Evolutionary conservation across 495 filamentous ascomycete species (phyloP).

Genomic region (Penicillium steckii): DNA sequence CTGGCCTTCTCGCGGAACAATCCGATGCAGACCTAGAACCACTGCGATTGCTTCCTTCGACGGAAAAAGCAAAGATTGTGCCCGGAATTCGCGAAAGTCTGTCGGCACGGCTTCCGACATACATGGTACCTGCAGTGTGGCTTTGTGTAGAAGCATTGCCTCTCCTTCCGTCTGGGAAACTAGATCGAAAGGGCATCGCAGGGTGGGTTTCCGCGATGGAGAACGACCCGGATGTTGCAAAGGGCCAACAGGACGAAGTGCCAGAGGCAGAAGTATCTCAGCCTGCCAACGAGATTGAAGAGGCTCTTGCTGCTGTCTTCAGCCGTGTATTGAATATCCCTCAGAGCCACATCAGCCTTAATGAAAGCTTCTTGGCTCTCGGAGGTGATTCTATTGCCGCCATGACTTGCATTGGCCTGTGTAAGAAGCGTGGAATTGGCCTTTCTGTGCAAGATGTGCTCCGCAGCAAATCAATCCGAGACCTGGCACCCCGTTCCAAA

Average conservation of each 20-base stretch:
- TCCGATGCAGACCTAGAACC: conserved; percentile 19
- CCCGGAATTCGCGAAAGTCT: conserved; percentile 33
- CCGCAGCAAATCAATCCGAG: conserved; percentile 45
- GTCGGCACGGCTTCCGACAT: conserved; percentile 38
- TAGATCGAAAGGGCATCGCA: conserved; percentile 45
- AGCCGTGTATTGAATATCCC: conserved; percentile 54
- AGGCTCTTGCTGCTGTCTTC: conserved; percentile 44
- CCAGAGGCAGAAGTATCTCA: conserved; percentile 11
- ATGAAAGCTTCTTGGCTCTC: conserved; percentile 60
- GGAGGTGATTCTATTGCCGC: conserved; percentile 71
- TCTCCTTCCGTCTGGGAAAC: conserved; percentile 50
- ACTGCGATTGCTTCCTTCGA: conserved; percentile 24
- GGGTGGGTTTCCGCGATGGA: conserved; percentile 36
- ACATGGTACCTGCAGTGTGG: conserved; percentile 58
- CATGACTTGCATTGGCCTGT: conserved; percentile 60
- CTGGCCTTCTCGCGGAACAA: conserved; percentile 22
- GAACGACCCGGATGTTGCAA: conserved; percentile 24
- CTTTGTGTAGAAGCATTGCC: conserved; percentile 51
- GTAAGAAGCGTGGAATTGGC: conserved; percentile 49
- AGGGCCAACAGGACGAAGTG: neutral
- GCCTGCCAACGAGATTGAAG: conserved; percentile 34
- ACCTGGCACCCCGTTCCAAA: conserved; percentile 37
- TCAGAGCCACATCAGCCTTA: conserved; percentile 41
- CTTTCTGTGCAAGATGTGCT: conserved; percentile 55
- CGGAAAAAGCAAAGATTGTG: conserved; percentile 25